A percentile compares a stretch with the other conserved stretches of the same genome.
Conservation (phyloP, 139 green algal species). For the Chlorella sorokiniana region DNA sequence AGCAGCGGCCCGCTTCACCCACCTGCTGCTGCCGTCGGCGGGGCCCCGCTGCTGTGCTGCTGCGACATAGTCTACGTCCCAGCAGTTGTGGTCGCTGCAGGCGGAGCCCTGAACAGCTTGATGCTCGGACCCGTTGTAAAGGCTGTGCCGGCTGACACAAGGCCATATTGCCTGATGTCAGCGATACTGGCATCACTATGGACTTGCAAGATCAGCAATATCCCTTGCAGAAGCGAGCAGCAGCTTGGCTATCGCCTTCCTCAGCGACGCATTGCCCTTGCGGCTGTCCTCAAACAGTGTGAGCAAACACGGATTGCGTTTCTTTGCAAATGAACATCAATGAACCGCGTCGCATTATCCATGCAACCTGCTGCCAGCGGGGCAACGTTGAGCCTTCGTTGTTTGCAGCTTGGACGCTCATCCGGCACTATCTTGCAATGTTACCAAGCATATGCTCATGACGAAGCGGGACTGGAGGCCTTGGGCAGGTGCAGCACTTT, state of each 20-base stretch:
- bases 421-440: no score
- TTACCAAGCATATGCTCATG: neutral
- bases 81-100: neutral
- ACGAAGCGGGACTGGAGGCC: slow-evolving; percentile 29
- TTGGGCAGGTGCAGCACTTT: slow-evolving; percentile 11
- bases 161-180: neutral
- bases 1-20: neutral
- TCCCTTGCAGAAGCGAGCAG: neutral
- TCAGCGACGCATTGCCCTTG: neutral
- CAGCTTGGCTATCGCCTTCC: neutral
- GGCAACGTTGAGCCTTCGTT: neutral
- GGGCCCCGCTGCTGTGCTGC: neutral
- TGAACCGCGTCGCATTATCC: no score
- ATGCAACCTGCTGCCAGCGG: neutral
- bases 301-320: neutral
- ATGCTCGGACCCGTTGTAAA: neutral
- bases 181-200: neutral
- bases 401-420: neutral
- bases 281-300: neutral
- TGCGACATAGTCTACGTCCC: neutral
- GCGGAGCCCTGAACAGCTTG: neutral
- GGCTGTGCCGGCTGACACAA: neutral
- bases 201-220: neutral
- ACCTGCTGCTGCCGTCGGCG: slow-evolving; percentile 2
- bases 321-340: no score